Base-by-base conservation (phyloP, 176 grass and related monocot genomes). In the Neostapfia colusana region DNA sequence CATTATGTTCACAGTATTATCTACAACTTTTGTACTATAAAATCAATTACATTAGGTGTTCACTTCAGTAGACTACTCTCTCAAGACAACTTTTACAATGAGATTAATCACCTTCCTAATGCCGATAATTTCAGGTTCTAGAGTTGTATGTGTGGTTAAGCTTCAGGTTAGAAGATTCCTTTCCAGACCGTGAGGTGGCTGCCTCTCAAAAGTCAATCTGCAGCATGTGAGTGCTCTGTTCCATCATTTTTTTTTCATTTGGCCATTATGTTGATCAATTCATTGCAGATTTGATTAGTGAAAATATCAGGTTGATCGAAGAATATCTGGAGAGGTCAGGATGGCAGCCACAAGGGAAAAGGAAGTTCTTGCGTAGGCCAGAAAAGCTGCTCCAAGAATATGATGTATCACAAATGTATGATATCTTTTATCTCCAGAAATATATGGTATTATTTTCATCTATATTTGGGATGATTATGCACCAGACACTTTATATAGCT, bases 71-170 rank as follows among this genome's bases (percentile, higher is more conserved):
- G 68, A 49, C 7, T 49, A 17, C 73, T 45, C 16, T 74, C n/a
- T 11, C 0, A 12, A 61, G 55, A 67, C 36, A 39, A 13, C 53
- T 63, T 67, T 25, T 67, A 15, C 1, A 48, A 16, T 45, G 27
- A 64, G 60, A 56, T 71, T 55, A 64, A 74, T 79, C 18, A 25
- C 11, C 16, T 69, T 62, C 35, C 9, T n/a, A 41, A 72, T 65
- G 73, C 12, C 76, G 42, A 21, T 62, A 7, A 51, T 23, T 65
- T 61, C 85, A 98, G 95, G 95, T 98, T 39, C 83, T 98, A 51
- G 95, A 98, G 86, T 80, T 98, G 34, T 98, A 98, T 92, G 95
- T 94, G 69, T 98, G 95, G 89, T 92, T 98, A 67, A 94, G 95
- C 76, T 98, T 82, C 83, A 90, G 85, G 75, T 60, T 92, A 73